phyloP scores from a whole-genome alignment of 2,329 filamentous ascomycete species.

The Emydomyces testavorans region DNA sequence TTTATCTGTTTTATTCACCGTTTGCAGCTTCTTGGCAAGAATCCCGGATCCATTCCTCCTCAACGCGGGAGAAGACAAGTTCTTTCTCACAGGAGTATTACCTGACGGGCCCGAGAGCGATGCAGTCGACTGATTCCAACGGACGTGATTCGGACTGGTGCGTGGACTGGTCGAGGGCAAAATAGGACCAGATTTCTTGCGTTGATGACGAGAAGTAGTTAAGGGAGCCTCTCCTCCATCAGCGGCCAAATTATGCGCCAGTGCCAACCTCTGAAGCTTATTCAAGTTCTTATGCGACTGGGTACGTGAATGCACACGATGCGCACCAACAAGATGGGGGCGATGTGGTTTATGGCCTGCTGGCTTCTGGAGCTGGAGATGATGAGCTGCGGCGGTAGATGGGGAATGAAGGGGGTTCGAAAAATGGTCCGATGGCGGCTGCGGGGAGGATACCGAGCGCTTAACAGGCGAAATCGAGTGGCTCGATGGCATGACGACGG shows the following conservation, averaged over 20 bases:
- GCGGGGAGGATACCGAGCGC: constrained; percentile 14
- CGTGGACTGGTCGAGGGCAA: constrained; percentile 36
- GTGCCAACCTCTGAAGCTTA: constrained; percentile 32
- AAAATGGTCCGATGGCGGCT: constrained; percentile 8
- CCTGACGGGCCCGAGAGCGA: constrained; percentile 25
- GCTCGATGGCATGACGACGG: constrained; percentile 14
- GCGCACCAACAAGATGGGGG: constrained; percentile 33
- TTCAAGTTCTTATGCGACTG: constrained; percentile 36
- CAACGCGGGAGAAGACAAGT: constrained; percentile 35
- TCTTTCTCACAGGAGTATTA: constrained; percentile 34
- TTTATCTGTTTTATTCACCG: constrained; percentile 14
- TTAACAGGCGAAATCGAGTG: constrained; percentile 14
- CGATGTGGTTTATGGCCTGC: constrained; percentile 29
- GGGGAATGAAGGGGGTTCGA: constrained; percentile 10
- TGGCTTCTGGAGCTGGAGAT: constrained; percentile 23
- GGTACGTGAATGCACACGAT: constrained; percentile 34
- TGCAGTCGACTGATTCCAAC: constrained; percentile 33
- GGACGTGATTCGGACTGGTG: constrained; percentile 26
- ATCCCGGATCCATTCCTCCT: constrained; percentile 30
- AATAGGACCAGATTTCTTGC: constrained; percentile 37
- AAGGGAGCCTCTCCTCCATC: constrained; percentile 17
- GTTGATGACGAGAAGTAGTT: constrained; percentile 31
- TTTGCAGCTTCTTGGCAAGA: constrained; percentile 32
- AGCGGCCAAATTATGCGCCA: constrained; percentile 24
- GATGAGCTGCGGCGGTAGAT: constrained; percentile 12